Conservation (phyloP, 208 protist species). For the Leishmania major region DNA sequence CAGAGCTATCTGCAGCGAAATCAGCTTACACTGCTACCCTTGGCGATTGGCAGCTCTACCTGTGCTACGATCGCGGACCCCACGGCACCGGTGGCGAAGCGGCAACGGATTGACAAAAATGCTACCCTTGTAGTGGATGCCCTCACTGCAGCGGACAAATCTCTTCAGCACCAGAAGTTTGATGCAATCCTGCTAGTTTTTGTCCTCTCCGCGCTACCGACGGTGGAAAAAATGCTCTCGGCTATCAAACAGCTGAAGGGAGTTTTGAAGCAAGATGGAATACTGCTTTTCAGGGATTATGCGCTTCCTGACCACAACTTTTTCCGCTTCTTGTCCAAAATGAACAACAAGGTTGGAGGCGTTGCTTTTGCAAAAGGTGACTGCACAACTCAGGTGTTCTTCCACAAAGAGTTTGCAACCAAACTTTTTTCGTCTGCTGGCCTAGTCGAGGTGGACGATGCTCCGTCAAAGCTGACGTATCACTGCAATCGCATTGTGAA, state of each 20-base stretch:
- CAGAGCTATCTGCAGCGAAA: constrained; percentile 21
- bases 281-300: constrained; percentile 80
- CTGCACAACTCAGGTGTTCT: constrained; percentile 78
- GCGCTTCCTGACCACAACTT: constrained; percentile 81
- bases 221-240: constrained; percentile 55
- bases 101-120: constrained; percentile 22
- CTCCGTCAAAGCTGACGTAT: constrained; percentile 39
- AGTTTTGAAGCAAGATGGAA: constrained; percentile 48
- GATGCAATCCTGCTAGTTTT: constrained; percentile 78
- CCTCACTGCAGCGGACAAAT: constrained; percentile 18
- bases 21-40: constrained; percentile 41
- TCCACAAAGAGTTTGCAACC: constrained; percentile 50
- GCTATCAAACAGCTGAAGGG: constrained; percentile 44
- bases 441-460: constrained; percentile 43
- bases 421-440: constrained; percentile 50
- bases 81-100: constrained; percentile 17
- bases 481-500: constrained; percentile 88
- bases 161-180: constrained; percentile 27
- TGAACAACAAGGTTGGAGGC: constrained; percentile 22
- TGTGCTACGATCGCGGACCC: neutral
- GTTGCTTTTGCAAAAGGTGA: constrained; percentile 74
- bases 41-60: constrained; percentile 24
- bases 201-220: constrained; percentile 77
- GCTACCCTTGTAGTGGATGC: constrained; percentile 26
- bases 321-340: constrained; percentile 71